Conservation (phyloP, 164 flowering plant genomes). For the Liquidambar formosana region DNA sequence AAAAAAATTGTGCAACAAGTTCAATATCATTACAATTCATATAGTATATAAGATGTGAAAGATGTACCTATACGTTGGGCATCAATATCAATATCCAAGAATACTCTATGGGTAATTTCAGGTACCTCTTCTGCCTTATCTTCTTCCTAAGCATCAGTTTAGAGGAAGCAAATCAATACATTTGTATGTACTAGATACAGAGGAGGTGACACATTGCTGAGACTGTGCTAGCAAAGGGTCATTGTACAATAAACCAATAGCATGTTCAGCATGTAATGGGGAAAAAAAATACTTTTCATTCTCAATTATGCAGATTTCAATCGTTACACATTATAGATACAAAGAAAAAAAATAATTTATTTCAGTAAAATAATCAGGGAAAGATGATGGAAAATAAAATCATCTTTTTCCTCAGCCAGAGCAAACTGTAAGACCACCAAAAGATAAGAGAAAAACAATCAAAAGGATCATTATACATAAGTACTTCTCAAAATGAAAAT, state of each 20-base stretch:
- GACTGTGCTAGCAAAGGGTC: not conserved
- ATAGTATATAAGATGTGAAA: not conserved
- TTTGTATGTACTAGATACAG: not conserved
- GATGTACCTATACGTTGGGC: slow-evolving; percentile 73
- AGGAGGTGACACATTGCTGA: not conserved
- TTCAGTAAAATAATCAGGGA: too few species aligned
- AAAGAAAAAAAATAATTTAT: too few species aligned
- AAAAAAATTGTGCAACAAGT: not conserved
- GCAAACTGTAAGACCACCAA: too few species aligned
- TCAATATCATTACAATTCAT: not conserved
- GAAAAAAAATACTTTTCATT: not conserved
- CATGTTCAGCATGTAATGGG: not conserved
- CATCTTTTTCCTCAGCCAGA: too few species aligned
- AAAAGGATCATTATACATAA: too few species aligned
- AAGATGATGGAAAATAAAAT: too few species aligned
- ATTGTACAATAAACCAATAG: not conserved
- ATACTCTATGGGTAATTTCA: slow-evolving; percentile 91
- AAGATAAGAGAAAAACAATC: too few species aligned
- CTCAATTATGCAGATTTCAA: too few species aligned
- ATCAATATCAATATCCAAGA: slow-evolving; percentile 86
- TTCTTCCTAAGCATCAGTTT: slow-evolving; percentile 42
- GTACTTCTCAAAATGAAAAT: too few species aligned
- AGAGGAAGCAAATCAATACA: slow-evolving; percentile 1
- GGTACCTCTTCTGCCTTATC: slow-evolving; percentile 54
- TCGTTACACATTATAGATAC: too few species aligned